phyloP scores from a whole-genome alignment of 176 grass and related monocot species.

The Aechmea fasciata region DNA sequence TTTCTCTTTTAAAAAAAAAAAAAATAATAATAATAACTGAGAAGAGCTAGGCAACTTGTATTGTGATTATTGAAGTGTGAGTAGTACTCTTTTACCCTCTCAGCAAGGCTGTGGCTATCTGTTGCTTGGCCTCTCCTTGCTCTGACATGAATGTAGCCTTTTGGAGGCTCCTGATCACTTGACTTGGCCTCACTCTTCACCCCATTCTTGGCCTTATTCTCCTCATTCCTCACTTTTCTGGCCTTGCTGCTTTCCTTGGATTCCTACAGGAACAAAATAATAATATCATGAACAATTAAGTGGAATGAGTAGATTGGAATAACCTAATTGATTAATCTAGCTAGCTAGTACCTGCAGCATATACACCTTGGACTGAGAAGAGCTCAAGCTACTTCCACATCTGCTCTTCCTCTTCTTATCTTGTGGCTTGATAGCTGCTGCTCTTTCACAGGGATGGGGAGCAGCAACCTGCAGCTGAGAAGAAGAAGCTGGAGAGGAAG shows the following conservation, averaged over 20 bases:
- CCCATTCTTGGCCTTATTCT: not conserved
- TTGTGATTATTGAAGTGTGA: not conserved
- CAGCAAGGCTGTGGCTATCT: constrained; percentile 92
- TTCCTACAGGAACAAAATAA: constrained; percentile 17
- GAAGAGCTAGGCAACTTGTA: not conserved
- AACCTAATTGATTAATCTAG: not conserved
- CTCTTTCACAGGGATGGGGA: too few relatives aligned
- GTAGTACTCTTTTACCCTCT: constrained; percentile 42
- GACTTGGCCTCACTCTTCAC: not conserved
- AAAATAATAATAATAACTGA: not conserved
- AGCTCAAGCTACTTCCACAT: constrained; percentile 41
- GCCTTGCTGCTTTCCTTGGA: constrained; percentile 39
- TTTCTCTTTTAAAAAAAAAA: not conserved
- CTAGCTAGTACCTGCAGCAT: too few relatives aligned
- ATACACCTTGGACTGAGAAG: constrained; percentile 56
- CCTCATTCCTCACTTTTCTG: constrained; percentile 31
- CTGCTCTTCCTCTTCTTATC: constrained; percentile 47
- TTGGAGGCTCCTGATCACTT: constrained; percentile 30
- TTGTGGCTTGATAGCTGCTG: too few relatives aligned
- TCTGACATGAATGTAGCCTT: constrained; percentile 94
- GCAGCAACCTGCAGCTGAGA: constrained; percentile 25
- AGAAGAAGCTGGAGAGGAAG: not conserved
- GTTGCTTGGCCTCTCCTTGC: constrained; percentile 95
- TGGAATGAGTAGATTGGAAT: constrained; percentile 13
- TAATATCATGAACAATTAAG: constrained; percentile 16